These are phyloP conservation scores for Blastobotrys attinorum DNA, from an alignment of 805 yeast species.

Conservation along the genomic window DNA sequence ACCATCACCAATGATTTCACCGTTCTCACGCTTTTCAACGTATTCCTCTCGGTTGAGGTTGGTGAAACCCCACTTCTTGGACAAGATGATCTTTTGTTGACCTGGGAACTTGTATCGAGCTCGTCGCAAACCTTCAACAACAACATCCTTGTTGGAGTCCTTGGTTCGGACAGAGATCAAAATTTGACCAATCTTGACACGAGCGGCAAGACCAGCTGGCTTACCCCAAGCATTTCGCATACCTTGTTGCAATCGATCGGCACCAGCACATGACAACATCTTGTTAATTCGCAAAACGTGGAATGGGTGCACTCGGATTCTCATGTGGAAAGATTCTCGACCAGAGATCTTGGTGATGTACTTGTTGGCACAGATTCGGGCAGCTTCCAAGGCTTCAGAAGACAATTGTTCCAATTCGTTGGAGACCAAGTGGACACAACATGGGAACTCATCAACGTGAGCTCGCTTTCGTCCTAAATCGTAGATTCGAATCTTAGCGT, in stretches of 20 bases:
- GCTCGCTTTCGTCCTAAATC: constrained; percentile 99
- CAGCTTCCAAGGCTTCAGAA: constrained; percentile 99
- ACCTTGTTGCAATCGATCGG: constrained; percentile 99
- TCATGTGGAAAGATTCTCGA: constrained; percentile 99
- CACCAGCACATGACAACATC: constrained; percentile 99
- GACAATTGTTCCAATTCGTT: constrained; percentile 99
- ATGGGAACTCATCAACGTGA: constrained; percentile 97
- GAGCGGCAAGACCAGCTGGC: constrained; percentile 99
- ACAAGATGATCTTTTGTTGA: constrained; percentile 98
- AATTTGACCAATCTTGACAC: constrained; percentile 98
- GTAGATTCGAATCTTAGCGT: constrained; percentile 97
- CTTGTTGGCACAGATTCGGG: constrained; percentile 99
- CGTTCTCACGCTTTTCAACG: constrained; percentile 87
- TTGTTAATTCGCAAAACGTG: constrained; percentile 99
- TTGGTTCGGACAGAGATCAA: constrained; percentile 97
- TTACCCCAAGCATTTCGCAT: constrained; percentile 99
- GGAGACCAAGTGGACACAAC: constrained; percentile 98
- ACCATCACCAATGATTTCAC: constrained; percentile 99
- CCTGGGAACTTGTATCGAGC: constrained; percentile 99
- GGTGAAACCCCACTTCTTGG: constrained; percentile 99
- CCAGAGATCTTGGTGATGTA: constrained; percentile 97
- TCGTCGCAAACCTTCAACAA: constrained; percentile 98
- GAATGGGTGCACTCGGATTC: constrained; percentile 99
- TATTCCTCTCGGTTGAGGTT: constrained; percentile 96
- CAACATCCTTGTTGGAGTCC: constrained; percentile 96